Base-by-base conservation (phyloP, 1,284 basidiomycete species). In the Coniophora puteana region DNA sequence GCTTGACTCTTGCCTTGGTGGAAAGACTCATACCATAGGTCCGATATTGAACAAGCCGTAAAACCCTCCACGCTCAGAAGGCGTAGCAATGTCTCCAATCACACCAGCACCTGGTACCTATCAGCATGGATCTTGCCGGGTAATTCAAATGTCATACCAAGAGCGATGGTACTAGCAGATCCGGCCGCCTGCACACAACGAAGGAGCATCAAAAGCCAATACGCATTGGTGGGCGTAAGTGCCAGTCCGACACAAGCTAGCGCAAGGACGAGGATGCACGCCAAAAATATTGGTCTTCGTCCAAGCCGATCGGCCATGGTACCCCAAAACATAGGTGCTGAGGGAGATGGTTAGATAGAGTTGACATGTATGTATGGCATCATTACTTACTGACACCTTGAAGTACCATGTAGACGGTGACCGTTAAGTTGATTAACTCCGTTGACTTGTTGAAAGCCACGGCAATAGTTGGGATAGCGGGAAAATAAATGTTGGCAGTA, bases 381-480 rank as follows among this genome's bases (percentile, higher is more conserved):
- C 27, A n/a, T 21, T 21, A 52, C 68, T 46, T 49, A 84, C 83
- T 74, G 31, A 86, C 59, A 16, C 81, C 87, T 63, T 92, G 88
- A 20, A 89, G 65, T 23, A 89, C 65, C 77, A 89, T 80, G 57
- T 89, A 88, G 42, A 85, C 74, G 0, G 86, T 89, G 21, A 90
- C 82, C 1, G 85, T 86, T 25, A 90, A 54, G 51, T 90, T 88
- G 32, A 89, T 85, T 14, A 80, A 62, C 49, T 88, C 83, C 3
- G 71, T 69, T 0, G 79, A 75, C 45, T 80, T 77, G 49, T 79
- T 50, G 47, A 91, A 86, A 2, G 68, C 82, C 5, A 49, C 45
- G 0, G 81, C 69, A 18, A 91, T 68, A 2, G 72, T 69, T 1
- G 86, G 87, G 36, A 91, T 82, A 3, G 83, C 84, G 8, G 87